Conservation (phyloP, 192 early-diverging fungal genomes). For the Rhizophagus clarus region DNA sequence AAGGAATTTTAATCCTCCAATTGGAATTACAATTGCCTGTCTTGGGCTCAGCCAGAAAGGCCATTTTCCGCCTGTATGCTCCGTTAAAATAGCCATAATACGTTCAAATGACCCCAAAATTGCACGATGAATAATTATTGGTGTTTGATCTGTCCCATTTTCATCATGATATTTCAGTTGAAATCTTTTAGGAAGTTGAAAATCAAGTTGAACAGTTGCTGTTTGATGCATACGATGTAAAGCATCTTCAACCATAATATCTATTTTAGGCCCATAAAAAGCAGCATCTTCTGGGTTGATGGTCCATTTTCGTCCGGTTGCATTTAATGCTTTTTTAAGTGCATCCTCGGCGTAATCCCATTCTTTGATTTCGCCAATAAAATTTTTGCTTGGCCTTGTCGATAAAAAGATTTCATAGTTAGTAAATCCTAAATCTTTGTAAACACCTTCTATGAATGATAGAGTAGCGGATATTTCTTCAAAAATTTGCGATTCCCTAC, state of each 20-base stretch:
- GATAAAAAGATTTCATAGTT: slow-evolving; percentile 79
- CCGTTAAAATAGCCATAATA: slow-evolving; percentile 94
- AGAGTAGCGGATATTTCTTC: slow-evolving; percentile 79
- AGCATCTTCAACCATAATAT: slow-evolving; percentile 82
- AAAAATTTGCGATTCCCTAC: slow-evolving; percentile 75
- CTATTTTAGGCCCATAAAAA: slow-evolving; percentile 98
- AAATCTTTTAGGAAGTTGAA: slow-evolving; percentile 89
- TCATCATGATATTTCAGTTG: slow-evolving; percentile 72
- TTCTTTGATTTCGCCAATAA: slow-evolving; percentile 70
- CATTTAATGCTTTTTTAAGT: slow-evolving; percentile 69
- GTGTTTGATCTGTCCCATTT: slow-evolving; percentile 63
- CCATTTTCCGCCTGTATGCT: slow-evolving; percentile 90
- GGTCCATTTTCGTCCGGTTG: slow-evolving; percentile 61
- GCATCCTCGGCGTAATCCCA: slow-evolving; percentile 82
- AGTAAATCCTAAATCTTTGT: slow-evolving; percentile 76
- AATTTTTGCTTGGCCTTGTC: slow-evolving; percentile 74
- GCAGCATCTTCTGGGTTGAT: slow-evolving; percentile 88
- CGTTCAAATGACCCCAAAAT: slow-evolving; percentile 90
- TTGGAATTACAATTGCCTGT: slow-evolving; percentile 86
- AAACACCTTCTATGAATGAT: slow-evolving; percentile 78
- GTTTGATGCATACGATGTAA: slow-evolving; percentile 86
- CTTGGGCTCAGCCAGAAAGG: slow-evolving; percentile 95
- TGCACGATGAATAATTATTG: slow-evolving; percentile 95
- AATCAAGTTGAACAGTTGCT: slow-evolving; percentile 94
- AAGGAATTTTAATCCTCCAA: slow-evolving; percentile 53